These are phyloP conservation scores for Fusarium austroafricanum DNA, from an alignment of 2,329 filamentous ascomycete genomes.

Conservation along the genomic window DNA sequence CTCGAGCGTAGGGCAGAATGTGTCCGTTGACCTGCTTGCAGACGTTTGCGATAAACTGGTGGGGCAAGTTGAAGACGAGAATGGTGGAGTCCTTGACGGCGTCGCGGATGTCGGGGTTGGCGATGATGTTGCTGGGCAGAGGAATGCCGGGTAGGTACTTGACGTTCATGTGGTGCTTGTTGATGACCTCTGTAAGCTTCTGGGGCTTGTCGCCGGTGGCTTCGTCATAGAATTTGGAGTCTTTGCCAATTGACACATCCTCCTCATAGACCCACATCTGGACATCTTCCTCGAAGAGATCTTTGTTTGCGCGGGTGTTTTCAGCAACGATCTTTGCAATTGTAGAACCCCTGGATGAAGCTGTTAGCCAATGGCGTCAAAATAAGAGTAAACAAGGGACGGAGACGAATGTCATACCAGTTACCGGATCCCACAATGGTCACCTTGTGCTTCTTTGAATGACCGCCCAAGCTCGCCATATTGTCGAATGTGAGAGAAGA, in stretches of 20 bases:
- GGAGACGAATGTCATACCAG: conserved; percentile 69
- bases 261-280: conserved; percentile 99
- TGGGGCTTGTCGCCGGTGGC: conserved; percentile 74
- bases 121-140: conserved; percentile 84
- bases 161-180: conserved; percentile 92
- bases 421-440: conserved; percentile 96
- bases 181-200: conserved; percentile 93
- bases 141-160: conserved; percentile 95
- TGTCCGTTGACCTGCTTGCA: conserved; percentile 88
- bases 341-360: conserved; percentile 82
- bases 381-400: not conserved
- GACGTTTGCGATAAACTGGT: conserved; percentile 92
- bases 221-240: conserved; percentile 78
- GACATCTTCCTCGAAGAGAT: conserved; percentile 87
- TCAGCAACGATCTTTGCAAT: conserved; percentile 98
- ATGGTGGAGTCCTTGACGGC: conserved; percentile 87
- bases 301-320: conserved; percentile 81
- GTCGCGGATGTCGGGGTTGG: conserved; percentile 83
- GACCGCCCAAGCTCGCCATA: conserved; percentile 58
- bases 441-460: conserved; percentile 86
- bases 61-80: conserved; percentile 94
- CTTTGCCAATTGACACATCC: conserved; percentile 78
- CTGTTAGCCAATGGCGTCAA: conserved; percentile 2
- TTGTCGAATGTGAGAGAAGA: conserved; percentile 42
- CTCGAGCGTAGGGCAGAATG: conserved; percentile 90